phyloP scores from a whole-genome alignment of 2,329 filamentous ascomycete species.

The Chaetomiaceae sp. region DNA sequence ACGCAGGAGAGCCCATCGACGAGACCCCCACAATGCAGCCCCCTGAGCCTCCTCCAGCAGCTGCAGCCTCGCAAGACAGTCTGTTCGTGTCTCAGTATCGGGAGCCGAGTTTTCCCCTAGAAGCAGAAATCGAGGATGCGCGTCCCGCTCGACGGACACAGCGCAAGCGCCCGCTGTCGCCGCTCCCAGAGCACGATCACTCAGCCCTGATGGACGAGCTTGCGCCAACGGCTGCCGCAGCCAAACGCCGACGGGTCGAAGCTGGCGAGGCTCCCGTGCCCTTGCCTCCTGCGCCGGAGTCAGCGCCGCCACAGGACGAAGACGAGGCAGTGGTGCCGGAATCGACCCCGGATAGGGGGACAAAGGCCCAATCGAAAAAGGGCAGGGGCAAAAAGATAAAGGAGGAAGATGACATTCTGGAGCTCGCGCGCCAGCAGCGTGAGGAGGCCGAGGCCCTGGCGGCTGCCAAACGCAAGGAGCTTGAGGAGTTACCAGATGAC shows the following conservation, averaged over 20 bases:
- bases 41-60: not conserved
- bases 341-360: slow-evolving; percentile 18
- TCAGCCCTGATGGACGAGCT: slow-evolving; percentile 61
- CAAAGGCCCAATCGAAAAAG: slow-evolving; percentile 24
- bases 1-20: slow-evolving; percentile 35
- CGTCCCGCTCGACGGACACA: slow-evolving; percentile 17
- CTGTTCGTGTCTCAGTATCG: slow-evolving; percentile 52
- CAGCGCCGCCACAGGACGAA: slow-evolving; percentile 21
- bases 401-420: slow-evolving; percentile 59
- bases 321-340: slow-evolving; percentile 18
- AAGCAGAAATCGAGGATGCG: slow-evolving; percentile 3
- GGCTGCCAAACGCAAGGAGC: slow-evolving; percentile 47
- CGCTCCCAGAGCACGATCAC: slow-evolving; percentile 35
- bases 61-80: slow-evolving; percentile 34
- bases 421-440: slow-evolving; percentile 54
- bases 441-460: slow-evolving; percentile 62
- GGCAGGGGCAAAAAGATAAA: slow-evolving; percentile 45
- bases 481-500: slow-evolving; percentile 49
- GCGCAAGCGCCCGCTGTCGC: slow-evolving; percentile 43
- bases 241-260: slow-evolving; percentile 71
- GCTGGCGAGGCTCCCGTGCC: slow-evolving; percentile 44
- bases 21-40: slow-evolving; percentile 14
- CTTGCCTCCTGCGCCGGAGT: slow-evolving; percentile 24
- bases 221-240: slow-evolving; percentile 67
- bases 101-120: slow-evolving; percentile 13